These are phyloP conservation scores for Eucalyptus caleyi DNA, from an alignment of 345 rosid genomes.

Conservation along the genomic window DNA sequence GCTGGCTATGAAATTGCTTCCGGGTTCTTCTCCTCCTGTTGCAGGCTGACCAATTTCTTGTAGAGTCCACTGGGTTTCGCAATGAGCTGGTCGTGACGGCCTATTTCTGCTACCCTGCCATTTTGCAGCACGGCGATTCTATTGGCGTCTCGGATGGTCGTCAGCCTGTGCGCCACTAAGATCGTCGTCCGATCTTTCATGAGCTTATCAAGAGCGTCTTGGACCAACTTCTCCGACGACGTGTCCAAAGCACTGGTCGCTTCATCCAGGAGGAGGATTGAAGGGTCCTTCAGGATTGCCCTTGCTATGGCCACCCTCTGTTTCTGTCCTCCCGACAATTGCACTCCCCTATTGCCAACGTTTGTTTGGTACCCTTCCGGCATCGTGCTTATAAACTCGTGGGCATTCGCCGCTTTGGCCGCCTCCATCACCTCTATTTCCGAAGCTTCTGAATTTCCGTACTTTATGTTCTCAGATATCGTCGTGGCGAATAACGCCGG, in stretches of 20 bases:
- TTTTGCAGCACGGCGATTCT: slow-evolving; percentile 47
- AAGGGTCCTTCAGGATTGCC: slow-evolving; percentile 65
- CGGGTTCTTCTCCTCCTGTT: slow-evolving; percentile 18
- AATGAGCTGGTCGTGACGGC: slow-evolving; percentile 57
- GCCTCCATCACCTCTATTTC: slow-evolving; percentile 65
- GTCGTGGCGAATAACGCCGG: slow-evolving; percentile 72
- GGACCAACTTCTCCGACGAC: slow-evolving; percentile 57
- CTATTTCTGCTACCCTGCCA: slow-evolving; percentile 62
- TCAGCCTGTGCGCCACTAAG: slow-evolving; percentile 70
- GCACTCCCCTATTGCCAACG: slow-evolving; percentile 72
- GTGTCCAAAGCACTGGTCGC: slow-evolving; percentile 82
- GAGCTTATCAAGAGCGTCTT: slow-evolving; percentile 65
- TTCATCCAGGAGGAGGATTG: slow-evolving; percentile 72
- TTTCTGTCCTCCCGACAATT: slow-evolving; percentile 84
- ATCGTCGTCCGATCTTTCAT: slow-evolving; percentile 69
- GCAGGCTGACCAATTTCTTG: slow-evolving; percentile 44
- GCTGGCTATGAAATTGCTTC: neutral
- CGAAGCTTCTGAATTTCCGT: slow-evolving; percentile 52
- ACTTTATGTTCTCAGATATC: slow-evolving; percentile 61
- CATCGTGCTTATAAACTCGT: slow-evolving; percentile 65
- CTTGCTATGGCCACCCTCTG: slow-evolving; percentile 83
- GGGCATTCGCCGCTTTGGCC: slow-evolving; percentile 72
- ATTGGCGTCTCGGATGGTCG: slow-evolving; percentile 51
- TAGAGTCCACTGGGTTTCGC: slow-evolving; percentile 32
- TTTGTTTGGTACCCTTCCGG: slow-evolving; percentile 62